phyloP scores from a whole-genome alignment of 768 basidiomycete genomes.

The Nevesoporus exiguus region DNA sequence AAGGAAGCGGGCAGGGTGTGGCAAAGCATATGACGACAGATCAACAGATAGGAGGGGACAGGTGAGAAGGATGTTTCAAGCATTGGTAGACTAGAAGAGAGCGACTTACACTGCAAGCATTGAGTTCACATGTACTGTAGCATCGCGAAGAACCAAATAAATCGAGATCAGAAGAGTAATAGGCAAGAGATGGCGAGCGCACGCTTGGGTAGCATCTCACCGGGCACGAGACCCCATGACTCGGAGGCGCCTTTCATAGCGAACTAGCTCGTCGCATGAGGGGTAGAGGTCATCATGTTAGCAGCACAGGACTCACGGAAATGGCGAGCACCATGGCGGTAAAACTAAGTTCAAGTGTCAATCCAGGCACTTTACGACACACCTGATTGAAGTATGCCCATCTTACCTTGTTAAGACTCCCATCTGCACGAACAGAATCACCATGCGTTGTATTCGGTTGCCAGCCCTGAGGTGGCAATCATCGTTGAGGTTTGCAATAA shows the following conservation, averaged over 20 bases:
- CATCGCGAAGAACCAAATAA: too few species aligned
- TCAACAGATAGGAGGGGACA: too few species aligned
- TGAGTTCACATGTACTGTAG: neutral
- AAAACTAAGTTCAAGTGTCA: neutral
- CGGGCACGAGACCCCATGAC: too few species aligned
- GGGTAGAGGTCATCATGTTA: too few species aligned
- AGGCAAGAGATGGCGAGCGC: too few species aligned
- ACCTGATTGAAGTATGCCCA: neutral
- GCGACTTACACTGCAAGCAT: neutral
- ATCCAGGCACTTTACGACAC: neutral
- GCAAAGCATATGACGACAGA: too few species aligned
- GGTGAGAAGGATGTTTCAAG: neutral
- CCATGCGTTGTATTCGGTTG: neutral
- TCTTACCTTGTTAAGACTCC: neutral
- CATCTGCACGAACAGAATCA: neutral
- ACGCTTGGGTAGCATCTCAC: too few species aligned
- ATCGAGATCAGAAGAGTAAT: too few species aligned
- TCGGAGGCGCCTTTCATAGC: neutral
- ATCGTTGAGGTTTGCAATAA: neutral
- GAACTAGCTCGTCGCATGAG: neutral
- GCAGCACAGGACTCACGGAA: neutral
- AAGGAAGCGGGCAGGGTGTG: too few species aligned
- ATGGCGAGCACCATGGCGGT: neutral
- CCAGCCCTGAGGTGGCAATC: neutral
- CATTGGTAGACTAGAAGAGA: neutral